Evolutionary conservation across 805 yeast genomes (phyloP).

Genomic region (Tetrapisispora taiwanensis): DNA sequence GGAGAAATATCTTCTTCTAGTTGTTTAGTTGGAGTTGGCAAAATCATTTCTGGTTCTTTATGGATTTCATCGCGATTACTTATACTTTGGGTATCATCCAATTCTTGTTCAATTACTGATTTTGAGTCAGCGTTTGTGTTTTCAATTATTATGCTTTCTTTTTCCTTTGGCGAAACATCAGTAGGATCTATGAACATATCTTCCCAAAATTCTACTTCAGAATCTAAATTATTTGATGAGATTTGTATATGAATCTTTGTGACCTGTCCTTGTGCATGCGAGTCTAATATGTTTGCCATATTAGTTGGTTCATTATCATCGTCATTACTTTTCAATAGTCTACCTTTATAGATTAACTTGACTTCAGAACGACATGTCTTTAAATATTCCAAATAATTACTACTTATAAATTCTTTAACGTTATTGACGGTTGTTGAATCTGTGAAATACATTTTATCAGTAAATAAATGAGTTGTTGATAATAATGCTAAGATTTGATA

Average conservation of each 20-base stretch:
- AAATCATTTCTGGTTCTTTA: not conserved
- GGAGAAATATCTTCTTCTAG: not conserved
- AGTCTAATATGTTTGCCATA: slow-evolving; percentile 12
- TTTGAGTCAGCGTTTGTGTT: too few species aligned
- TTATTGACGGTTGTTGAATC: slow-evolving; percentile 19
- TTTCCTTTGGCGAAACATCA: not conserved
- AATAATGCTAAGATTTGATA: slow-evolving; percentile 15
- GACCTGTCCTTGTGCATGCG: slow-evolving; percentile 3
- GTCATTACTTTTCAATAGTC: slow-evolving; percentile 10
- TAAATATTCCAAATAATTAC: slow-evolving; percentile 17
- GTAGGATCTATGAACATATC: slow-evolving; percentile 11
- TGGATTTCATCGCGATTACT: not conserved
- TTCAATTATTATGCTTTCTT: too few species aligned
- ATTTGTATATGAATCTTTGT: slow-evolving; percentile 22
- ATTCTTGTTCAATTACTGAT: too few species aligned
- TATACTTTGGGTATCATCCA: too few species aligned
- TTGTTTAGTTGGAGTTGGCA: not conserved
- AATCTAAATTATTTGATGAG: slow-evolving; percentile 15
- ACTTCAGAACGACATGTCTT: slow-evolving; percentile 15
- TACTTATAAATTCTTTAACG: slow-evolving; percentile 20
- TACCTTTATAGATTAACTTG: slow-evolving; percentile 24
- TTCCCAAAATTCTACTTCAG: slow-evolving; percentile 24
- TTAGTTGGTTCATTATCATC: slow-evolving; percentile 6
- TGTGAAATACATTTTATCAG: slow-evolving; percentile 14
- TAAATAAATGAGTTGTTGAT: slow-evolving; percentile 18